phyloP scores from a whole-genome alignment of 192 early-diverging fungal genomes.

The Lobulomyces angularis region DNA sequence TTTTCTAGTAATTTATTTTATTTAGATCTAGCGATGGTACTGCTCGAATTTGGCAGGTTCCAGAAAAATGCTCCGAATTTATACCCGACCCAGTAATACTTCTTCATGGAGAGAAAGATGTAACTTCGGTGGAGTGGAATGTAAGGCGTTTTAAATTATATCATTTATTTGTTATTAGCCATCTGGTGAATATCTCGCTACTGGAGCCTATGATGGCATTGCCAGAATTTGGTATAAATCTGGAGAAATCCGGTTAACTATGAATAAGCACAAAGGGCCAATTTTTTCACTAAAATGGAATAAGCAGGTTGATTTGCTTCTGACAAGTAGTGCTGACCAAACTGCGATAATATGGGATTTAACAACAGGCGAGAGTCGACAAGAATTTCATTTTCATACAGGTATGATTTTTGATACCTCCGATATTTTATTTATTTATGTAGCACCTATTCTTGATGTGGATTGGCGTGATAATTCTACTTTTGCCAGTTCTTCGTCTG shows the following conservation, averaged over 20 bases:
- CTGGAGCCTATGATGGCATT: conserved; percentile 74
- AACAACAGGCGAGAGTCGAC: conserved; percentile 52
- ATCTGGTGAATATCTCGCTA: conserved; percentile 62
- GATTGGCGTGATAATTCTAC: conserved; percentile 89
- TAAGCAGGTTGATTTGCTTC: conserved; percentile 56
- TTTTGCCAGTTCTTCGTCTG: conserved; percentile 78
- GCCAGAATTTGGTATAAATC: conserved; percentile 68
- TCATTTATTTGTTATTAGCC: conserved; percentile 32
- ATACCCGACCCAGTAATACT: conserved; percentile 10
- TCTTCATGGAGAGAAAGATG: conserved; percentile 43
- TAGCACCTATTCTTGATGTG: conserved; percentile 52
- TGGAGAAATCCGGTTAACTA: conserved; percentile 46
- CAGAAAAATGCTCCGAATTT: conserved; percentile 28
- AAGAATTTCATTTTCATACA: conserved; percentile 57
- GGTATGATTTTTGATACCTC: conserved; percentile 19
- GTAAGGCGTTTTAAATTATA: conserved; percentile 29
- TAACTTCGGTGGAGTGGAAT: conserved; percentile 79
- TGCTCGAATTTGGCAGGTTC: conserved; percentile 74
- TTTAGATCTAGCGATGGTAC: conserved; percentile 65
- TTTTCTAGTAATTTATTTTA: not conserved
- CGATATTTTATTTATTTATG: not conserved
- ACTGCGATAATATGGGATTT: conserved; percentile 79
- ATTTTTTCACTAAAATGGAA: conserved; percentile 83
- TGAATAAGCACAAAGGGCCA: conserved; percentile 63
- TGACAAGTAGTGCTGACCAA: conserved; percentile 67